phyloP scores from a whole-genome alignment of 768 basidiomycete genomes.

The Myochromella boudieri region DNA sequence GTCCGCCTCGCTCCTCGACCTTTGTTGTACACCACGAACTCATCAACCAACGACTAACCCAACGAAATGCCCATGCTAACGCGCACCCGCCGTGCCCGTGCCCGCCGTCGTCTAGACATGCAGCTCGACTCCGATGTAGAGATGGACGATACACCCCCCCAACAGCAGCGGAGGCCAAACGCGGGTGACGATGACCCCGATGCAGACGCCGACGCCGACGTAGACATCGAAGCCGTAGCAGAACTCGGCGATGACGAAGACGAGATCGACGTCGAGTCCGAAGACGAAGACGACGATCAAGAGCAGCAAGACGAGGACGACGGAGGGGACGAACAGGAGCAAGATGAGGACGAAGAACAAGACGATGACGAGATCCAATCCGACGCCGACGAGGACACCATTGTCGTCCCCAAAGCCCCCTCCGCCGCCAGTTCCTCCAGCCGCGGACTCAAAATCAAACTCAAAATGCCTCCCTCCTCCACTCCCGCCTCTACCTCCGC shows the following conservation, averaged over 20 bases:
- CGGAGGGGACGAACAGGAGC: too few relatives aligned
- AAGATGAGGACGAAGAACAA: conserved; percentile 38
- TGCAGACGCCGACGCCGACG: conserved; percentile 32
- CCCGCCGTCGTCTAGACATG: conserved; percentile 8
- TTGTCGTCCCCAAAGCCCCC: conserved; percentile 3
- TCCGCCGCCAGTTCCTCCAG: too few relatives aligned
- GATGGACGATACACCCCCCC: conserved; percentile 13
- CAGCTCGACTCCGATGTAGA: conserved; percentile 16
- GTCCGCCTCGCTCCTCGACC: too few relatives aligned
- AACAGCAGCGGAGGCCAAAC: conserved; percentile 1
- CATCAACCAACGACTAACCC: not conserved
- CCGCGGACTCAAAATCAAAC: conserved; percentile 16
- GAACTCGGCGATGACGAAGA: conserved; percentile 34
- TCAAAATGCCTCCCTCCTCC: conserved; percentile 22
- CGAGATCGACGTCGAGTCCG: conserved; percentile 25
- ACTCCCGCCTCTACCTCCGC: too few relatives aligned
- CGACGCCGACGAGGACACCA: conserved; percentile 6
- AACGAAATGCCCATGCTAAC: conserved; percentile 18
- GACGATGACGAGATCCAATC: conserved; percentile 34
- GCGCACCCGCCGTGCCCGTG: conserved; percentile 16
- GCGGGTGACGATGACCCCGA: conserved; percentile 30
- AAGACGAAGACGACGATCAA: conserved; percentile 10
- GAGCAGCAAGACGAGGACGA: conserved; percentile 38
- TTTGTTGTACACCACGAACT: too few relatives aligned
- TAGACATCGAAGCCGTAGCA: conserved; percentile 39